Base-by-base conservation (phyloP, 345 rosid species). In the Physaria fendleri region DNA sequence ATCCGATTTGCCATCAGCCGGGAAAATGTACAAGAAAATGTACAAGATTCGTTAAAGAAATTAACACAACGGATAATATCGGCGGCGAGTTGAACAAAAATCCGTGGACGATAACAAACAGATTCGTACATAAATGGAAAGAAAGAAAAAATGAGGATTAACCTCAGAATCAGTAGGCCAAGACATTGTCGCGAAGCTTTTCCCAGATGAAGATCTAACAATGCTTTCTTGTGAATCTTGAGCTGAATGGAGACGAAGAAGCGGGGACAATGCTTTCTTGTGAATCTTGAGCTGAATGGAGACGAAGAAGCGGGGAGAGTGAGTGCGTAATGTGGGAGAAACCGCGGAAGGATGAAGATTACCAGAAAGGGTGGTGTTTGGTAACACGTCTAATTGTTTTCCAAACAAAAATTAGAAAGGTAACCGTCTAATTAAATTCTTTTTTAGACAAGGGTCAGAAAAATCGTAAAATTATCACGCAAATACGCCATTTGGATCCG, bases 151-250 rank as follows among this genome's bases (percentile, higher is more conserved):
- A 20, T 15, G 14, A 15, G 35, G 69, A 66, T 41, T 39, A 41
- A 72, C 76, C 76, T 72, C 72, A 0, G 64, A 48, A 7, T 66
- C 76, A 17, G 65, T 66, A 40, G 76, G 73, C 76, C 76, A 72
- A 33, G 76, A 65, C 74, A 70, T 70, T 25, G 12, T 49, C 23
- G 52, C 13, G 59, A 62, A 70, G 54, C 20, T 70, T 48, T 63
- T 33, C 13, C 4, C 27, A 56, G 60, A 56, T 28, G 22, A 9
- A 17, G 59, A 70, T 70, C 64, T 29, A 6, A 1, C 3, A 51
- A 28, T 8, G 34, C 0, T 55, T 6, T 39, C 22, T 63, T 8
- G 15, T 4, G 41, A 52, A n/a, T 5, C 34, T 4, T 21, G 11
- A 14, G 57, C 0, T 15, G 37, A 52, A 54, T 14, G 22, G 56